A percentile compares a stretch with the other conserved stretches of the same genome.
Conservation (phyloP, 2,329 filamentous ascomycete species). For the Septoria petroselini region DNA sequence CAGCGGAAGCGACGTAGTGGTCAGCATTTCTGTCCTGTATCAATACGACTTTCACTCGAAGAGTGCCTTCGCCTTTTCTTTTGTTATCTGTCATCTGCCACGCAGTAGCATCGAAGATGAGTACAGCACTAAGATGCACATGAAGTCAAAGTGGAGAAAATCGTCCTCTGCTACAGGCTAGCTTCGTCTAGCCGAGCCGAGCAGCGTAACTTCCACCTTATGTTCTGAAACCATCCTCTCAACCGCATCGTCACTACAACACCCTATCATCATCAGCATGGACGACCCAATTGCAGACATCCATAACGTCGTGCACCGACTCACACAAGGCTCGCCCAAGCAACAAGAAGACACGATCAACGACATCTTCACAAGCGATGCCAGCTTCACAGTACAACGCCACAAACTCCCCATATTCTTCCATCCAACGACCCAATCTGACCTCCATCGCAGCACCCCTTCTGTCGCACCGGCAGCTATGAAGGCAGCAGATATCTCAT, state of each 20-base stretch:
- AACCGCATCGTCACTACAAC: background rate
- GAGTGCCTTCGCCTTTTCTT: no score
- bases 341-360: conserved; percentile 65
- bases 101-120: no score
- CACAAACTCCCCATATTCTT: background rate
- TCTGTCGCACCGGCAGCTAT: conserved; percentile 64
- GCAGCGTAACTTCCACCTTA: no score
- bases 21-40: no score
- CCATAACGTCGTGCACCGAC: conserved; percentile 60
- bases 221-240: background rate
- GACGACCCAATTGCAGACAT: conserved; percentile 57
- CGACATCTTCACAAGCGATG: conserved; percentile 69
- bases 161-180: no score
- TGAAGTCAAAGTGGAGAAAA: no score
- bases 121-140: no score
- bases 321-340: conserved; percentile 65
- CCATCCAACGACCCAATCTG: background rate
- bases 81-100: no score
- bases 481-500: conserved; percentile 65
- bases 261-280: conserved; percentile 21
- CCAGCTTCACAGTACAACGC: conserved; percentile 65
- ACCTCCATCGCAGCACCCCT: conserved; percentile 56
- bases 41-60: no score
- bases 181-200: background rate
- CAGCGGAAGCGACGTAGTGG: no score